A percentile compares a stretch with the other conserved stretches of the same genome.
These are phyloP conservation scores for Mortierella polycephala DNA, from an alignment of 371 early-diverging fungal species.

Conservation along the genomic window DNA sequence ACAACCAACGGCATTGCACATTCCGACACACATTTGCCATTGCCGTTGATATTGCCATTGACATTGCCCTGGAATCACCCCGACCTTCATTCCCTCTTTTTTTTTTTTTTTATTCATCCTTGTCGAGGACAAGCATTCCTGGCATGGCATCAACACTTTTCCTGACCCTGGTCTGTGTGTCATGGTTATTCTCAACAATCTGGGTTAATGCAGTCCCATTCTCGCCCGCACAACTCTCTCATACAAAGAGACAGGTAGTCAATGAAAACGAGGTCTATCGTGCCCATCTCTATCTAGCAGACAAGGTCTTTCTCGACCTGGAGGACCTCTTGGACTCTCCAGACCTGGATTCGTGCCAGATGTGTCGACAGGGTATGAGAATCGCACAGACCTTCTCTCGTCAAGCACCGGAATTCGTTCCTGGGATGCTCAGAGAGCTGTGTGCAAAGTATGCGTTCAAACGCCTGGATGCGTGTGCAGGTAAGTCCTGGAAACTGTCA, in stretches of 20 bases:
- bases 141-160: too few species aligned
- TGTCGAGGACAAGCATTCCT: too few species aligned
- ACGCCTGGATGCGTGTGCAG: conserved; percentile 46
- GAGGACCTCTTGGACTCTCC: conserved; percentile 44
- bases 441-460: conserved; percentile 27
- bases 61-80: too few species aligned
- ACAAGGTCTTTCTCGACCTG: conserved; percentile 19
- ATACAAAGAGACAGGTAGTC: conserved; percentile 8
- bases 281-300: conserved; percentile 36
- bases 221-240: too few species aligned
- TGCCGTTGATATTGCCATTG: too few species aligned
- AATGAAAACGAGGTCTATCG: conserved; percentile 7
- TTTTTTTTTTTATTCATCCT: too few species aligned
- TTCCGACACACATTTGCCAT: too few species aligned
- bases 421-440: conserved; percentile 30
- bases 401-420: conserved; percentile 38
- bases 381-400: conserved; percentile 34
- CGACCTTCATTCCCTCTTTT: too few species aligned
- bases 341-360: conserved; percentile 45
- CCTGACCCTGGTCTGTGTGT: too few species aligned
- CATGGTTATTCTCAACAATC: too few species aligned
- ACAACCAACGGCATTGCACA: too few species aligned
- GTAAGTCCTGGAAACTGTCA: conserved; percentile 5
- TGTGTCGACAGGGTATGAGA: conserved; percentile 41
- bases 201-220: too few species aligned